Percentiles rank a stretch among this genome's conserved stretches.
Evolutionary conservation across 441 rosid genomes (phyloP).

Genomic region (Syzygium malaccense): DNA sequence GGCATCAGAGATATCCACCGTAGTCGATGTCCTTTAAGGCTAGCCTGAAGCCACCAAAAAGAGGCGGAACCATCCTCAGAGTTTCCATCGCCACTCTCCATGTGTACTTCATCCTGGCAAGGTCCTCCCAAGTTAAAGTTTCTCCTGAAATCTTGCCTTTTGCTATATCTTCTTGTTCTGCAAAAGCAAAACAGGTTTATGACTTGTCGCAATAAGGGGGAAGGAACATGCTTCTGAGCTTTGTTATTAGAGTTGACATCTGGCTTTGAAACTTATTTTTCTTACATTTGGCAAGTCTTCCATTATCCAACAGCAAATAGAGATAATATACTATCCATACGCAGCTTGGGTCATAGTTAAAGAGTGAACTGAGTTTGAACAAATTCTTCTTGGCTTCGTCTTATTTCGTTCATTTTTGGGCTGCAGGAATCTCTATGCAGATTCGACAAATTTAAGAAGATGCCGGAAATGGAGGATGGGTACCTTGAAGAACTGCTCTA

Average conservation of each 20-base stretch:
- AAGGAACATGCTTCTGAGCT: not conserved
- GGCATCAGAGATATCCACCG: conserved; percentile 29
- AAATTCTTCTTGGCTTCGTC: not conserved
- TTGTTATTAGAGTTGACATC: not conserved
- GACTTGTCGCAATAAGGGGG: not conserved
- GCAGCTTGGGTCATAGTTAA: not conserved
- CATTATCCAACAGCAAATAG: not conserved
- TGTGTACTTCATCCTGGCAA: conserved; percentile 47
- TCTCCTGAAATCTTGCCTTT: conserved; percentile 25
- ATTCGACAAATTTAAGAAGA: not conserved
- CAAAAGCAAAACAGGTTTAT: not conserved
- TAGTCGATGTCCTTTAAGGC: conserved; percentile 29
- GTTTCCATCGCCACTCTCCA: conserved; percentile 59
- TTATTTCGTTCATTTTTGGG: not conserved
- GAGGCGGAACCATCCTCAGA: conserved; percentile 28
- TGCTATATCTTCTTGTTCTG: conserved; percentile 46
- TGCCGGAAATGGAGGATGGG: not conserved
- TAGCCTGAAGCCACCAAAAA: conserved; percentile 40
- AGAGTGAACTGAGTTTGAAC: not conserved
- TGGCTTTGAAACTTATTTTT: not conserved
- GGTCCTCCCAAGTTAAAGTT: conserved; percentile 40
- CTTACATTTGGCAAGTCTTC: not conserved
- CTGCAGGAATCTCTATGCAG: not conserved
- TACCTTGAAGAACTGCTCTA: conserved; percentile 37
- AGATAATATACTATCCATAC: not conserved